Percentiles rank a stretch among this genome's conserved stretches.
Conservation (phyloP, 2,329 filamentous ascomycete genomes). For the Fusarium heterosporum region DNA sequence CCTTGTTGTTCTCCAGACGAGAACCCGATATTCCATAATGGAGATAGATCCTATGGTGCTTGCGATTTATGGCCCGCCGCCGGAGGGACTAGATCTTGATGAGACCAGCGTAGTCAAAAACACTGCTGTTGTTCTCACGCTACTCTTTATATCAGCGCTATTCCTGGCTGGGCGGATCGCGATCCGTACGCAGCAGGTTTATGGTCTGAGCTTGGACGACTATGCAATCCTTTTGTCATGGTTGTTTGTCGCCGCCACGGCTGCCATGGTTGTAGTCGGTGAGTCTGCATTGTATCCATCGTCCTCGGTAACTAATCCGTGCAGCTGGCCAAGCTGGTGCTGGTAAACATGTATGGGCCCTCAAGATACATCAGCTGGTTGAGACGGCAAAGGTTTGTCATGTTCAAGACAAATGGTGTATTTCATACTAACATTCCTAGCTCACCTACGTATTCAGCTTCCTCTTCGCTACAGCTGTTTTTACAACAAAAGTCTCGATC, state of each 20-base stretch:
- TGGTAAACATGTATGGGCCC: conserved; percentile 25
- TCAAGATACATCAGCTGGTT: conserved; percentile 1
- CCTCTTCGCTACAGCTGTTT: conserved; percentile 18
- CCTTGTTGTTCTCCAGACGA: not conserved
- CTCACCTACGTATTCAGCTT: conserved; percentile 18
- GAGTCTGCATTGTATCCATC: not conserved
- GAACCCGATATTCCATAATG: not conserved
- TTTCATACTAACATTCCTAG: not conserved
- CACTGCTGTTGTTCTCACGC: conserved; percentile 7
- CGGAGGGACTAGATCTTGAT: conserved; percentile 6
- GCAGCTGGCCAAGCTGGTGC: conserved; percentile 14
- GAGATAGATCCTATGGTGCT: conserved; percentile 16
- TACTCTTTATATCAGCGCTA: conserved; percentile 9
- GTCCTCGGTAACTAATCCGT: not conserved
- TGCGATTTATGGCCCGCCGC: conserved; percentile 12
- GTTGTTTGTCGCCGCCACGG: conserved; percentile 11
- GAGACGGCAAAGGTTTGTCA: conserved; percentile 16
- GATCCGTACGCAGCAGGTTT: conserved; percentile 9
- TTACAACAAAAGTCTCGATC: conserved; percentile 21
- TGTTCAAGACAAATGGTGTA: accelerated
- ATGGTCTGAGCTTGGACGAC: conserved; percentile 17
- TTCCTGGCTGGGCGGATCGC: conserved; percentile 8
- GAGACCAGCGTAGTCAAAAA: conserved; percentile 10
- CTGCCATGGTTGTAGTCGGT: conserved; percentile 11
- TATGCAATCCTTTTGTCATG: conserved; percentile 22